These are phyloP conservation scores for Cyberlindnera subsufficiens DNA, from an alignment of 805 yeast species.

Conservation along the genomic window DNA sequence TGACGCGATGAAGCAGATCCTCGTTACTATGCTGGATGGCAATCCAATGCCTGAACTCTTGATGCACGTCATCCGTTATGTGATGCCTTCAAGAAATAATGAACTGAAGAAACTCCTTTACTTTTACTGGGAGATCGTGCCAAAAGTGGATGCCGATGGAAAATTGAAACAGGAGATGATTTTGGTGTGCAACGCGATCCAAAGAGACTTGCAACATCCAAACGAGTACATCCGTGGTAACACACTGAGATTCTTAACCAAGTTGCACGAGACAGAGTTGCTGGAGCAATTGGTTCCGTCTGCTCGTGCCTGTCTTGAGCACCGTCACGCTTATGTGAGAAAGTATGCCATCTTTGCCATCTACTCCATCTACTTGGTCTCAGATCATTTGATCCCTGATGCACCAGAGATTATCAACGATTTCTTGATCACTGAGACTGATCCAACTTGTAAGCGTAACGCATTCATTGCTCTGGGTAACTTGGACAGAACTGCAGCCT, in stretches of 20 bases:
- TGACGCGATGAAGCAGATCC: slow-evolving; percentile 82
- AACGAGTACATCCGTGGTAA: slow-evolving; percentile 96
- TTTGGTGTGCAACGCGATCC: slow-evolving; percentile 95
- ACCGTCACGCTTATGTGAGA: slow-evolving; percentile 96
- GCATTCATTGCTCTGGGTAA: slow-evolving; percentile 86
- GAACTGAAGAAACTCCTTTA: slow-evolving; percentile 87
- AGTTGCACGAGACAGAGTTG: slow-evolving; percentile 87
- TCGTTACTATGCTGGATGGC: slow-evolving; percentile 84
- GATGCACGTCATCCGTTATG: slow-evolving; percentile 95
- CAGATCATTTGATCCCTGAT: slow-evolving; percentile 89
- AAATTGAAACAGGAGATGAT: slow-evolving; percentile 98
- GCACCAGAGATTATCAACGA: slow-evolving; percentile 79
- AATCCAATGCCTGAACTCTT: slow-evolving; percentile 87
- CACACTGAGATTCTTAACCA: slow-evolving; percentile 85
- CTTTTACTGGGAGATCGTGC: slow-evolving; percentile 97
- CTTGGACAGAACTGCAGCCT: slow-evolving; percentile 79
- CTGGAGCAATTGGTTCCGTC: slow-evolving; percentile 94
- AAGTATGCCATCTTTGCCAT: slow-evolving; percentile 95
- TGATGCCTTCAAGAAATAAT: slow-evolving; percentile 93
- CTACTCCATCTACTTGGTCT: slow-evolving; percentile 70
- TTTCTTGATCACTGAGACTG: slow-evolving; percentile 77
- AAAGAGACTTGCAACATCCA: slow-evolving; percentile 96
- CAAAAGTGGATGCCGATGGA: slow-evolving; percentile 82
- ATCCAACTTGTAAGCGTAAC: slow-evolving; percentile 90
- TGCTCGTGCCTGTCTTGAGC: slow-evolving; percentile 84